Evolutionary conservation across 108 stramenopile genomes (phyloP), one percentile per base, ranked within the genome.

Genomic region (Ochromonas danica): DNA sequence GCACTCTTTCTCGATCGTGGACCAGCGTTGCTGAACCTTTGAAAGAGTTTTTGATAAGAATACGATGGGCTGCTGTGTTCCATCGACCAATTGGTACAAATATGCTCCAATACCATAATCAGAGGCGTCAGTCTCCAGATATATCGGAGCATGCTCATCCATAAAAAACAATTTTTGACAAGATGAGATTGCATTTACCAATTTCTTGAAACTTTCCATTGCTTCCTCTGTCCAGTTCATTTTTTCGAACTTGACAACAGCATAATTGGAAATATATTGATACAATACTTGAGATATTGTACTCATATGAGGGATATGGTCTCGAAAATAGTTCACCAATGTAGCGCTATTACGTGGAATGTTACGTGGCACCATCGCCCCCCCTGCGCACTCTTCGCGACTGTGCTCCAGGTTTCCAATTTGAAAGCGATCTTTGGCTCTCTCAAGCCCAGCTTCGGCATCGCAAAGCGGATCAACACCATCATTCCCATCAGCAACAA

Each of bases 341-440:
- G 51, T 60, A 10, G 31, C 31, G 28, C 31, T 75, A 27, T 36
- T 75, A 41, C 14, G 31, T 10, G 43, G n/a, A 31, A 75, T 75
- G 14, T 33, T 30, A 10, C 3, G 22, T 14, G 38, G 38, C 17
- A 33, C 6, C 3, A 6, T 14, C 10, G 38, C 40, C 3, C 17
- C 51, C 40, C 3, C 38, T 42, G 17, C 14, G 38, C 6, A 75
- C 6, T 6, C 38, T 75, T 6, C 3, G 35, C 10, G 72, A 75
- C 3, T 14, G 6, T 57, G 72, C 72, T 10, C n/a, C 31, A 27
- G 35, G 35, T 57, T 75, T 75, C 40, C 45, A 45, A 75, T 75
- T 33, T 75, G 72, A 75, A 36, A 27, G 3, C 14, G 72, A 75
- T 27, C 40, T 75, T n/a, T 75, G 72, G 72, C 6, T 33, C 3